Percentiles rank a stretch among this genome's conserved stretches.
These are phyloP conservation scores for Suhomyces bokatorum DNA, from an alignment of 1,139 yeast species.

Conservation along the genomic window DNA sequence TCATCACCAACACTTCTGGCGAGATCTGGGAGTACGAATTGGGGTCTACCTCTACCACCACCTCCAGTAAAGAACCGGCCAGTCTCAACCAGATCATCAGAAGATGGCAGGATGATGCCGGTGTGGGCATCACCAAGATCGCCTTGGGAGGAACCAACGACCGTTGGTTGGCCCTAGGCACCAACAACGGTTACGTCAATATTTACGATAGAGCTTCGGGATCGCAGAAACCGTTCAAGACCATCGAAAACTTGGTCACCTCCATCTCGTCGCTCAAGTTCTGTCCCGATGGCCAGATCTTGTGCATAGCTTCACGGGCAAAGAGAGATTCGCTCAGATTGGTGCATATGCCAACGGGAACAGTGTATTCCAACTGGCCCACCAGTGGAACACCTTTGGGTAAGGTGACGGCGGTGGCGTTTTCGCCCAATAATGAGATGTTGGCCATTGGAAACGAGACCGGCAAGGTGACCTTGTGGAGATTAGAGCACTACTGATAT, in stretches of 20 bases:
- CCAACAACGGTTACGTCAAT: conserved; percentile 85
- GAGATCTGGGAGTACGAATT: conserved; percentile 88
- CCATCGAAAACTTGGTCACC: conserved; percentile 79
- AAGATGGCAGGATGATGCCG: conserved; percentile 88
- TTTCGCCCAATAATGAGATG: conserved; percentile 82
- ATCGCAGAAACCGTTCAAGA: conserved; percentile 51
- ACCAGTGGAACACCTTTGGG: conserved; percentile 96
- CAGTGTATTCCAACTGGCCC: conserved; percentile 95
- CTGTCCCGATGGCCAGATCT: conserved; percentile 84
- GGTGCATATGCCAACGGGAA: conserved; percentile 85
- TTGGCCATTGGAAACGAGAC: conserved; percentile 87
- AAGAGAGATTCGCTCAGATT: conserved; percentile 83
- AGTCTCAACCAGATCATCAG: conserved; percentile 43
- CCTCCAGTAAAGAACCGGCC: conserved; percentile 12
- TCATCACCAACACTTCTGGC: conserved; percentile 76
- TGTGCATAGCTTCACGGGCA: conserved; percentile 83
- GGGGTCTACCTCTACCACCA: conserved; percentile 19
- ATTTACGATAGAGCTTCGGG: conserved; percentile 62
- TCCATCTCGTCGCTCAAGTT: conserved; percentile 74
- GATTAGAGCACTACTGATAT: conserved; percentile 73
- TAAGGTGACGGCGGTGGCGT: conserved; percentile 77
- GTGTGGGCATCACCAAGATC: conserved; percentile 77
- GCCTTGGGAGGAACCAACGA: conserved; percentile 77
- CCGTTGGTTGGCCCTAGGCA: conserved; percentile 88
- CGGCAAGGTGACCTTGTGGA: conserved; percentile 90